Base-by-base conservation (phyloP, 768 basidiomycete genomes). In the Trametes meyenii region DNA sequence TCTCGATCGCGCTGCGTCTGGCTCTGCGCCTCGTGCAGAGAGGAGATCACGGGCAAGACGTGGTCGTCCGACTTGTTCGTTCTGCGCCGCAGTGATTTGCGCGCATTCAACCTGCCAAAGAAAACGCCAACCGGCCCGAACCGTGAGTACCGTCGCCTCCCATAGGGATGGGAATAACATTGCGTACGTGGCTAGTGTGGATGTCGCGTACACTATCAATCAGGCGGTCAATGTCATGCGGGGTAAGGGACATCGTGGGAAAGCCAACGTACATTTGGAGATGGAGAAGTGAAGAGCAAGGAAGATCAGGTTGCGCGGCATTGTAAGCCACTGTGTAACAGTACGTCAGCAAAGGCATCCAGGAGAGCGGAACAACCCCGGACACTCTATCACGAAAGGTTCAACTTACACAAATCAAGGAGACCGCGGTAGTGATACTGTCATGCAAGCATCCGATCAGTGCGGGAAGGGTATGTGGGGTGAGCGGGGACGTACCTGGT, bases 221-320 rank as follows among this genome's bases (percentile, higher is more conserved):
- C 35, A 50, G 4, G 16, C 26, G 26, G 58, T 23, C 17, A 23
- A 16, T 11, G 50, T 61, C n/a, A 58, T 16, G 12, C 24, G 17
- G 12, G 12, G 14, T 24, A 5, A 10, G 50, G 35, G 35, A 1
- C 1, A 19, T 2, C 7, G 4, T 14, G 35, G 21, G 26, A 29
- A 0, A 52, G 11, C 12, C 40, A 29, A 67, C 69, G 52, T 56
- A 70, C 71, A 56, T 58, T 73, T 73, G 36, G 68, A 68, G 51
- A 73, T 68, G 17, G 67, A 63, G 55, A 73, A 73, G 46, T 73
- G 72, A 1, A 71, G 60, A 1, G 65, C 72, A 35, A 73, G 62
- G 57, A 69, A 73, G 10, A 73, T 63, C 6, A 73, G 58, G 45
- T 69, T 71, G 36, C 68, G 62, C 21, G 64, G 64, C 68, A 70